A percentile compares a stretch with the other conserved stretches of the same genome.
Conservation (phyloP, 805 yeast species). For the Sungouiella thailandica region DNA sequence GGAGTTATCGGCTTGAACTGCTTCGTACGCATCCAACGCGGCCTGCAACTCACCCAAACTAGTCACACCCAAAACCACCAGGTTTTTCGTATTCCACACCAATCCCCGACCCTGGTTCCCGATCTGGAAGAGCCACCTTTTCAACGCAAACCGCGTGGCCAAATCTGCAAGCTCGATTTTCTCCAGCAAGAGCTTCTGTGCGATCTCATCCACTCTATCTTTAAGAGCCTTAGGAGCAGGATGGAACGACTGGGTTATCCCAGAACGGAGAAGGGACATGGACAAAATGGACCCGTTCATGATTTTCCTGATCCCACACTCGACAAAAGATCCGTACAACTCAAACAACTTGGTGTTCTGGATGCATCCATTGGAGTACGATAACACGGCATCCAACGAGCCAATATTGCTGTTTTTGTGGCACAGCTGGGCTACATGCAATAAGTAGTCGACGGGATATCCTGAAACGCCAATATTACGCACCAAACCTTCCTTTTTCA, state of each 20-base stretch:
- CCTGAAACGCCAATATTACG: slow-evolving; percentile 77
- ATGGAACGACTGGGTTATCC: slow-evolving; percentile 68
- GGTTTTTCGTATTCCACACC: slow-evolving; percentile 30
- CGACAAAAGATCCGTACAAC: slow-evolving; percentile 44
- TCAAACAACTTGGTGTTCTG: slow-evolving; percentile 60
- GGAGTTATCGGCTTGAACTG: slow-evolving; percentile 28
- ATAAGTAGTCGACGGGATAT: slow-evolving; percentile 72
- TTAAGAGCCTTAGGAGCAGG: slow-evolving; percentile 66
- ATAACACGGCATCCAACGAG: slow-evolving; percentile 66
- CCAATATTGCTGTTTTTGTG: slow-evolving; percentile 43
- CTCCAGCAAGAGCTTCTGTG: slow-evolving; percentile 29
- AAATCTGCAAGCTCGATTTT: slow-evolving; percentile 72
- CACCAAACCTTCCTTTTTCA: slow-evolving; percentile 63
- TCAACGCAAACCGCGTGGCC: slow-evolving; percentile 71
- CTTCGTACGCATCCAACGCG: slow-evolving; percentile 53
- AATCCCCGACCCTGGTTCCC: slow-evolving; percentile 8
- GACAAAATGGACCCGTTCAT: slow-evolving; percentile 81
- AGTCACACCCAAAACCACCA: slow-evolving; percentile 77
- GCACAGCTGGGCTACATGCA: slow-evolving; percentile 40
- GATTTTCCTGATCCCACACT: slow-evolving; percentile 54
- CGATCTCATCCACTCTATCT: slow-evolving; percentile 44
- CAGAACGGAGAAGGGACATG: slow-evolving; percentile 78
- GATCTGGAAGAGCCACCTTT: slow-evolving; percentile 46
- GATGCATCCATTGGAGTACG: slow-evolving; percentile 77
- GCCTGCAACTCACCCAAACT: slow-evolving; percentile 54